Evolutionary conservation across 2,329 filamentous ascomycete species (phyloP), one percentile per base, ranked within the genome.

Genomic region (Penicillium sp.): DNA sequence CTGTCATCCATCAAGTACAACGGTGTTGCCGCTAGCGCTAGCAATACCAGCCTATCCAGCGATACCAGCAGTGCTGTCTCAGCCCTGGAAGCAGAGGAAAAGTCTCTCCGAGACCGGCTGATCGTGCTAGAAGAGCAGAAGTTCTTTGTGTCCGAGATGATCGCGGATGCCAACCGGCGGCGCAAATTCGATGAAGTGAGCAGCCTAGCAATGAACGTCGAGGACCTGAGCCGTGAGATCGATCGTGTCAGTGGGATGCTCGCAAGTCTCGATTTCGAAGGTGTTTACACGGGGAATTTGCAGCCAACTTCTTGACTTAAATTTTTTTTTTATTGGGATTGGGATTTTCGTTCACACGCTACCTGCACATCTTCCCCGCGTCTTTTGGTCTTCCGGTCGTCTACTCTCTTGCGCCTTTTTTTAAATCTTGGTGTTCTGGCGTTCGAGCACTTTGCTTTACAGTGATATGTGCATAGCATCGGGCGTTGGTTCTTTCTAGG

Each of bases 61-160:
- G 72, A 78, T 51, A 82, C 82, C 62, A 82, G 81, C 56, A 83
- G 80, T 58, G 79, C 80, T 14, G 77, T 89, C 14, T 87, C 85
- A 0, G 84, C 84, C 2, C 76, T 96, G 5, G 92, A 96, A 72
- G 84, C 83, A 0, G 91, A 96, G 69, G 92, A 96, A 72, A 93
- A 90, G 70, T 85, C 90, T 20, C 77, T 95, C 1, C 84, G 89
- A 16, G 92, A 96, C 67, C 81, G 86, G 4, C 77, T 96, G 13
- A 89, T 94, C 31, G 87, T 97, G 7, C 80, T 97, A 1, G 91
- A 96, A 72, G 92, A 97, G 74, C 92, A 97, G 72, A 88, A 87
- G 61, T 96, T 95, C 74, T 85, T 96, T 75, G 91, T 97, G 0
- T 85, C 87, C 37, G 86, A 90, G 64, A 96, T 96, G 91, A 85